Percentiles rank a stretch among this genome's conserved stretches.
Evolutionary conservation across 805 yeast species (phyloP).

Genomic region (Spathaspora gorwiae): DNA sequence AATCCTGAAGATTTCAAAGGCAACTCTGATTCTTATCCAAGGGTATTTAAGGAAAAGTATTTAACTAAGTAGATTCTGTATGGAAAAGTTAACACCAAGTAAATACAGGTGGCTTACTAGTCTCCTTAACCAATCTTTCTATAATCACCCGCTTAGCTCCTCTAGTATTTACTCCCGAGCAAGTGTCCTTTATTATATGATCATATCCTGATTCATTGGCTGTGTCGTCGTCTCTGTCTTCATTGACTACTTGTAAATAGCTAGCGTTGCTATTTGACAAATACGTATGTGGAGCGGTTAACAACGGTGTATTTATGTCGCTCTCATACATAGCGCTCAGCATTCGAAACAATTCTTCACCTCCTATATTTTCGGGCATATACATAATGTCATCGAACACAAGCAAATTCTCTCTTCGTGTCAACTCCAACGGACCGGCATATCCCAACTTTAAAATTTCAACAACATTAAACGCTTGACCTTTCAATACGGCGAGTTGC

Average conservation of each 20-base stretch:
- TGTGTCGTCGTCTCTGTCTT: slow-evolving; percentile 7
- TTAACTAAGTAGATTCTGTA: neutral
- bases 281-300: neutral
- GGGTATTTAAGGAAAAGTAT: slow-evolving; percentile 7
- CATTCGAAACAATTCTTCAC: slow-evolving; percentile 12
- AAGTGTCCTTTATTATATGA: slow-evolving; percentile 9
- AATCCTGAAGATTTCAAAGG: slow-evolving; percentile 8
- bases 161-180: neutral
- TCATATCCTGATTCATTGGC: slow-evolving; percentile 7
- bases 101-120: slow-evolving; percentile 56
- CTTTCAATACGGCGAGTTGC: slow-evolving; percentile 69
- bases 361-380: slow-evolving; percentile 36
- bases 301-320: slow-evolving; percentile 7
- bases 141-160: slow-evolving; percentile 39
- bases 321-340: slow-evolving; percentile 3
- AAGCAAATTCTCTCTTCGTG: slow-evolving; percentile 51
- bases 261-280: neutral
- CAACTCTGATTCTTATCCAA: slow-evolving; percentile 8
- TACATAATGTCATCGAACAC: slow-evolving; percentile 61
- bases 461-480: slow-evolving; percentile 73
- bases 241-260: slow-evolving; percentile 3
- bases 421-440: slow-evolving; percentile 67
- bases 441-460: slow-evolving; percentile 53
- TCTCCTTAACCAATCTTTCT: slow-evolving; percentile 55
- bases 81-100: slow-evolving; percentile 50